These are phyloP conservation scores for Mycena rebaudengoi DNA, from an alignment of 768 basidiomycete genomes.

Conservation along the genomic window DNA sequence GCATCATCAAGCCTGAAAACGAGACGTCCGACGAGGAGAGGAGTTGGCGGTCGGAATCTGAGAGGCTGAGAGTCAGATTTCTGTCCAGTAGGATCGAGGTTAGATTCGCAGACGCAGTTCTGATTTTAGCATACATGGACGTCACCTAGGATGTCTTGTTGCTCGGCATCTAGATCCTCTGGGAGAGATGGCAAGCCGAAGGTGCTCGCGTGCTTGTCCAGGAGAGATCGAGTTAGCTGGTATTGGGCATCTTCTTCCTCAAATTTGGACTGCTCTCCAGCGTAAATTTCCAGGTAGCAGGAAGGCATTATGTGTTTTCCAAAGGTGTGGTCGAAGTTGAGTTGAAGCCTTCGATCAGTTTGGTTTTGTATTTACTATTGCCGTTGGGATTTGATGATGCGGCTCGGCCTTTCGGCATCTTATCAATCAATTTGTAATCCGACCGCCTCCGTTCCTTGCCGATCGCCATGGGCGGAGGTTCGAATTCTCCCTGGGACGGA, in stretches of 20 bases:
- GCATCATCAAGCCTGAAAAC: constrained; percentile 49
- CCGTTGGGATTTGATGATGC: too few relatives aligned
- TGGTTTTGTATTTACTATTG: not conserved
- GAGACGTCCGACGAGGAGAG: constrained; percentile 51
- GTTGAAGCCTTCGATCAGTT: not conserved
- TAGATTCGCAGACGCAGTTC: constrained; percentile 16
- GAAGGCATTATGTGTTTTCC: constrained; percentile 20
- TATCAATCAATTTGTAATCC: too few relatives aligned
- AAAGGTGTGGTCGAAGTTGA: not conserved
- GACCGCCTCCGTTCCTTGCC: too few relatives aligned
- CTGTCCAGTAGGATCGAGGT: constrained; percentile 24
- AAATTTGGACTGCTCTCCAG: constrained; percentile 45
- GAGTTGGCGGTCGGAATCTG: constrained; percentile 43
- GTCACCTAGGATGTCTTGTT: constrained; percentile 49
- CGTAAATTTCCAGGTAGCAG: constrained; percentile 51
- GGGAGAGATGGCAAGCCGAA: constrained; percentile 52
- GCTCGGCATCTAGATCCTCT: constrained; percentile 50
- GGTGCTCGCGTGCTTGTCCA: constrained; percentile 46
- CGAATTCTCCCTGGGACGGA: too few relatives aligned
- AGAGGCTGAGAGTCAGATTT: constrained; percentile 37
- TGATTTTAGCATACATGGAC: constrained; percentile 38
- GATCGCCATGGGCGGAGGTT: too few relatives aligned
- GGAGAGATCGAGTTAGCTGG: constrained; percentile 39
- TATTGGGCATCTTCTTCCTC: constrained; percentile 38
- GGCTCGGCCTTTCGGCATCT: too few relatives aligned